Evolutionary conservation across 1,139 yeast species (phyloP), one percentile per base, ranked within the genome.

Genomic region (Geotrichum restrictum): DNA sequence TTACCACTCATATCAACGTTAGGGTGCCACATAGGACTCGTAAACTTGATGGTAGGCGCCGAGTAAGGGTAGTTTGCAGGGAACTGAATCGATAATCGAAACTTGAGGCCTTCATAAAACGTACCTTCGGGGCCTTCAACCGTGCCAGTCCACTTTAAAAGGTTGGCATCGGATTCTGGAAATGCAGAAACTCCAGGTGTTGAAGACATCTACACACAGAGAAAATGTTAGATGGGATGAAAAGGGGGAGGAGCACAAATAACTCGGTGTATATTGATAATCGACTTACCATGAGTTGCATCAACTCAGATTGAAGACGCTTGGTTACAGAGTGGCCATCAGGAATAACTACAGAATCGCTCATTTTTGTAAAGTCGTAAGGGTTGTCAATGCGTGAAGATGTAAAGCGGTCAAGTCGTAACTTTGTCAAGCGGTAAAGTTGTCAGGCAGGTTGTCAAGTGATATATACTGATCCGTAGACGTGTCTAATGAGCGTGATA

Each of bases 11-110:
- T 75, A 63, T 82, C 84, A 58, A 83, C 82, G 65, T 83, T 83
- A 53, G 89, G 89, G 62, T 83, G 89, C 75, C 82, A 82, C 74
- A 83, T 82, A 53, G 84, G 84, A 46, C 84, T 76, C 40, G 75
- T 74, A 68, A 83, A 83, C 59, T 75, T 76, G 62, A 83, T 76
- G 56, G 72, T 74, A 36, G 87, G 87, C 19, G 87, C 82, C 39
- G 73, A 69, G 64, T 77, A 82, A 5, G 87, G 87, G 62, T 82
- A 82, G 63, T 78, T 76, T 45, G 76, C 73, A 33, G 85, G 83
- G 69, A 82, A 81, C 45, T 73, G 72, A 57, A 81, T 69, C 27
- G 78, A 70, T 41, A 81, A 67, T 64, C 77, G 78, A 67, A 78
- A 81, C 54, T 70, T 76, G 59, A 80, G 73, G 41, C 80, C 80